Conservation (phyloP, 1,284 basidiomycete species). For the Violaceomyces palustris region DNA sequence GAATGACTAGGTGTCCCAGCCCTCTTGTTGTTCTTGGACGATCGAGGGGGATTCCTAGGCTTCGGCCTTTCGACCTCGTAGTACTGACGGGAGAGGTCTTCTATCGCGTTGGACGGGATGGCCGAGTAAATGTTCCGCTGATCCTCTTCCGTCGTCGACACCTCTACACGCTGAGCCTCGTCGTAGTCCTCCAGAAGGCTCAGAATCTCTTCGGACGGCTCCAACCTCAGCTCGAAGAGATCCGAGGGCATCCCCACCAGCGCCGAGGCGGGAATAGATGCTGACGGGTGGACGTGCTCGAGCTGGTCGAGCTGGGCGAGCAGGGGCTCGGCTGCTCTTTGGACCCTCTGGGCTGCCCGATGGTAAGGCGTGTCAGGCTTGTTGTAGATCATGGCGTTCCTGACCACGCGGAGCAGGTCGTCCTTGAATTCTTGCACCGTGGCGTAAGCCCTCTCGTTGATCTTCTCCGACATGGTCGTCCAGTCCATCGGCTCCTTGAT, state of each 20-base stretch:
- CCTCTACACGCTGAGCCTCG: constrained; percentile 4
- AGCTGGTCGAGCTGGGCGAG: constrained; percentile 55
- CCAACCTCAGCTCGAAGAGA: constrained; percentile 18
- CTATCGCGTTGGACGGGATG: constrained; percentile 15
- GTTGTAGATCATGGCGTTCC: constrained; percentile 86
- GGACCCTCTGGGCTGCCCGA: constrained; percentile 68
- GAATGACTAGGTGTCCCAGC: no score
- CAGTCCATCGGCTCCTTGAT: constrained; percentile 86
- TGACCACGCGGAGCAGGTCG: constrained; percentile 74
- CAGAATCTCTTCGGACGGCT: constrained; percentile 26
- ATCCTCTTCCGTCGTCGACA: constrained; percentile 6
- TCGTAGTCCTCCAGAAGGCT: constrained; percentile 24
- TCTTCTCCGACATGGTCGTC: constrained; percentile 61
- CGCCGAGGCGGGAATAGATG: neutral
- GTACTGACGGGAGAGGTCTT: constrained; percentile 26
- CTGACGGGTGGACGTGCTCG: constrained; percentile 18
- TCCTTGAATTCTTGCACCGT: constrained; percentile 72
- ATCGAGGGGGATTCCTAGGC: no score
- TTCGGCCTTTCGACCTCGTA: constrained; percentile 4
- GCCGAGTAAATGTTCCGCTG: constrained; percentile 2
- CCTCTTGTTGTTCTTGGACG: no score
- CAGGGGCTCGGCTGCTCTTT: constrained; percentile 61
- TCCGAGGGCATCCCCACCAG: no score
- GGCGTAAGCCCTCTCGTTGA: constrained; percentile 74
- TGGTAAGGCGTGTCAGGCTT: constrained; percentile 68